phyloP scores from a whole-genome alignment of 208 protist genomes.

The Spongospora subterranea region DNA sequence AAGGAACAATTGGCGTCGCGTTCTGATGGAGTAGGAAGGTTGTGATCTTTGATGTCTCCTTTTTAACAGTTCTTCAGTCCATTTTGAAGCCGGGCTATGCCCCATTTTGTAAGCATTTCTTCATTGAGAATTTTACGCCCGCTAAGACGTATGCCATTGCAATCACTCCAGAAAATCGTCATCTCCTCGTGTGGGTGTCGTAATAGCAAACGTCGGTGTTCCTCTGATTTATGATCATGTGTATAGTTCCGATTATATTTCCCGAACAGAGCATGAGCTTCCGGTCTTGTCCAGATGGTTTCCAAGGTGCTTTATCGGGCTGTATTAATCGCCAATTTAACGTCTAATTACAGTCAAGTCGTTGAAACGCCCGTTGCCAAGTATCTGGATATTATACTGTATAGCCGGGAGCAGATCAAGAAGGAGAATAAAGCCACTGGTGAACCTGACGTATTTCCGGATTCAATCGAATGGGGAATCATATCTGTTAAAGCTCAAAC shows the following conservation, averaged over 20 bases:
- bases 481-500: constrained; percentile 74
- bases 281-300: constrained; percentile 76
- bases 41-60: background rate
- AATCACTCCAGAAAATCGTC: constrained; percentile 71
- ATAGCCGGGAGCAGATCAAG: constrained; percentile 74
- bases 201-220: background rate
- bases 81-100: constrained; percentile 75
- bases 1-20: background rate
- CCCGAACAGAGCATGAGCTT: constrained; percentile 72
- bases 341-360: background rate
- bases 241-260: constrained; percentile 66
- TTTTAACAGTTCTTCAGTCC: background rate
- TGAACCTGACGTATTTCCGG: background rate
- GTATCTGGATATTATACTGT: constrained; percentile 73
- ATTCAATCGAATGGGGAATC: constrained; percentile 69
- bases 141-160: constrained; percentile 57
- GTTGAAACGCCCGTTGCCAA: constrained; percentile 68
- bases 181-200: constrained; percentile 63
- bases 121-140: constrained; percentile 74
- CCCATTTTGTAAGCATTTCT: constrained; percentile 81
- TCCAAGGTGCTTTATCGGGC: constrained; percentile 19
- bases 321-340: background rate
- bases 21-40: background rate
- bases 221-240: background rate
- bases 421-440: constrained; percentile 68